Conservation (phyloP, 148 eudicot genomes). For the Rhododendron simsii region DNA sequence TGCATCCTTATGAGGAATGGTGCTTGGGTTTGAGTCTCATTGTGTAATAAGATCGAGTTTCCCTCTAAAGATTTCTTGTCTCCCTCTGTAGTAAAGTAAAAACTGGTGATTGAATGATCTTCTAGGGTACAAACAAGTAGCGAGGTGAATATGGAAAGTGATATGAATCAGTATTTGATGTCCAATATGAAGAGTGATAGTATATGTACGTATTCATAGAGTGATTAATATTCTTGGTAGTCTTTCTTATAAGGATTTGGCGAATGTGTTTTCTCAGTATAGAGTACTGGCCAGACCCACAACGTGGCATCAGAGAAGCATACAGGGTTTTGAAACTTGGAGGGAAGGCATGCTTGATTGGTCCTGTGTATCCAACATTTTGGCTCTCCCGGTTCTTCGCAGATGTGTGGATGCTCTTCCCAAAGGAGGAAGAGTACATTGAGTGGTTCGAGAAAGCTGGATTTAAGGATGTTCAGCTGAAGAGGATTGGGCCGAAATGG, state of each 20-base stretch:
- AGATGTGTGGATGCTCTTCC: constrained; percentile 98
- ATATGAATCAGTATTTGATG: background rate
- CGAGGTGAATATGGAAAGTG: background rate
- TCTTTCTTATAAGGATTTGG: background rate
- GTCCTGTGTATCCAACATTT: constrained; percentile 90
- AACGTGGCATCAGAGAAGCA: constrained; percentile 96
- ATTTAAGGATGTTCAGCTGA: constrained; percentile 77
- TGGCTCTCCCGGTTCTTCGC: constrained; percentile 95
- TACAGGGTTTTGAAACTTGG: constrained; percentile 84
- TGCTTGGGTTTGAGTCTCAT: background rate
- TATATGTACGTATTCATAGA: background rate
- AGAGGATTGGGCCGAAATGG: constrained; percentile 95
- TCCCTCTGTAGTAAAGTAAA: background rate
- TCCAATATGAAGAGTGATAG: background rate
- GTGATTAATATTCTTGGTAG: background rate
- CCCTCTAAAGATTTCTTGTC: background rate
- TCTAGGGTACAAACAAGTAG: background rate
- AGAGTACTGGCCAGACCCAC: constrained; percentile 99
- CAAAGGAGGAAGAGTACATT: constrained; percentile 93
- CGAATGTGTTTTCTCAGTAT: constrained; percentile 40
- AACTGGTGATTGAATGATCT: background rate
- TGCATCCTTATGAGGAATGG: background rate
- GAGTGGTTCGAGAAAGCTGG: constrained; percentile 94
- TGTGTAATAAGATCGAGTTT: background rate
- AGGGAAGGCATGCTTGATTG: constrained; percentile 92